Percentiles rank a stretch among this genome's conserved stretches.
Evolutionary conservation across 805 yeast species (phyloP).

Genomic region (Phaffomyces antillensis): DNA sequence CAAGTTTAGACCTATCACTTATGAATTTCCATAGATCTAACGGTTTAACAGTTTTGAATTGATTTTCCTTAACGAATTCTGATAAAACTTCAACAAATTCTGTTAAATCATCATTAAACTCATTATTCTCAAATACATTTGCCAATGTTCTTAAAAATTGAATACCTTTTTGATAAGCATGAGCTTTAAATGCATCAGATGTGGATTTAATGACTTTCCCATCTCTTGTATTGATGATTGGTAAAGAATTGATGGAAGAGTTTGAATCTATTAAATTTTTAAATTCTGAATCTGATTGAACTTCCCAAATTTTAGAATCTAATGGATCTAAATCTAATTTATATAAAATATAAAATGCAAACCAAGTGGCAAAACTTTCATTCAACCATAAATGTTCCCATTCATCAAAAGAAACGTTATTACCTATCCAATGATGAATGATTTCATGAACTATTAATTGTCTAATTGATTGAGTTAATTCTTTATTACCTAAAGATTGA

Average conservation of each 20-base stretch:
- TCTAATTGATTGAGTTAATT: constrained; percentile 30
- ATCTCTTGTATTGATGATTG: not conserved
- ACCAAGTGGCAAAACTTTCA: constrained; percentile 73
- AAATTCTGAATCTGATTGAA: constrained; percentile 21
- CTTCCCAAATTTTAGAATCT: constrained; percentile 28
- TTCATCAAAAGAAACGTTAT: constrained; percentile 55
- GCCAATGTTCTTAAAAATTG: constrained; percentile 47
- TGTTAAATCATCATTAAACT: constrained; percentile 23
- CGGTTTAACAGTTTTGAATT: constrained; percentile 38
- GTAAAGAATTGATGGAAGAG: constrained; percentile 15
- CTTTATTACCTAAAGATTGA: constrained; percentile 24
- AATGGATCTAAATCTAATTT: constrained; percentile 18
- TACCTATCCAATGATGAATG: constrained; percentile 79
- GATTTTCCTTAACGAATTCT: constrained; percentile 29
- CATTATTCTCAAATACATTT: constrained; percentile 31
- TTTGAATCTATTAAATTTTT: constrained; percentile 34
- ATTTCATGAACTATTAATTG: constrained; percentile 66
- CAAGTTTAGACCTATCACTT: constrained; percentile 29
- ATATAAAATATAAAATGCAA: constrained; percentile 44
- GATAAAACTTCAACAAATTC: constrained; percentile 31
- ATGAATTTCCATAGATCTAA: constrained; percentile 46
- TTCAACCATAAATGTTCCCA: constrained; percentile 71
- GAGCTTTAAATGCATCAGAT: constrained; percentile 40
- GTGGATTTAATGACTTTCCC: constrained; percentile 32
- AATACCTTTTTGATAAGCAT: constrained; percentile 56